Percentiles rank a stretch among this genome's conserved stretches.
Conservation (phyloP, 345 rosid species). For the Populus tremula region DNA sequence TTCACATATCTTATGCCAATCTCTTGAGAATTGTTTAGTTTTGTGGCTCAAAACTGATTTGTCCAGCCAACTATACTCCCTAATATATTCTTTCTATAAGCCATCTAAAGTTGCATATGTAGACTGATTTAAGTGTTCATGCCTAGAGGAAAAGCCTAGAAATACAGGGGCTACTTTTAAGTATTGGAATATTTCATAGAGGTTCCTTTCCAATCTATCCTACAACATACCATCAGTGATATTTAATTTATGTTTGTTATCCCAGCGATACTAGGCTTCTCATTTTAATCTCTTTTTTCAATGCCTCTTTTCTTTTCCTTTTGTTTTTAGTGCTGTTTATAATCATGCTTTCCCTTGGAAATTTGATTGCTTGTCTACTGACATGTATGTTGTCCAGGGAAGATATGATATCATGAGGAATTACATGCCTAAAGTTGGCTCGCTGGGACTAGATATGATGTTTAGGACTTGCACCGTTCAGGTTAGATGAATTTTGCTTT, state of each 20-base stretch:
- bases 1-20: not conserved
- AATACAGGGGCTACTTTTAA: not conserved
- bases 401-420: slow-evolving; percentile 96
- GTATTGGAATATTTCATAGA: not conserved
- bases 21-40: not conserved
- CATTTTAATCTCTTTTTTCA: not conserved
- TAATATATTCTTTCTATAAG: not conserved
- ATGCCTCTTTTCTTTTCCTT: not conserved
- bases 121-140: not conserved
- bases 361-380: slow-evolving; percentile 19
- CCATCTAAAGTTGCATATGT: not conserved
- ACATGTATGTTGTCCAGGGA: slow-evolving; percentile 58
- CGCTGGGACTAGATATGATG: slow-evolving; percentile 98
- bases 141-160: not conserved
- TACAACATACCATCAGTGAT: not conserved
- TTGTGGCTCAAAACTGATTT: not conserved
- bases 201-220: not conserved
- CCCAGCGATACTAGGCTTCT: not conserved
- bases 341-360: slow-evolving; percentile 10
- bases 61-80: not conserved
- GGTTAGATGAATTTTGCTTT: slow-evolving; percentile 45
- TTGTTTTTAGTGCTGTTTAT: not conserved
- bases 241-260: not conserved
- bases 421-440: slow-evolving; percentile 97
- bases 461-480: slow-evolving; percentile 97